Evolutionary conservation across 225 moss, liverwort and hornwort species (phyloP), one percentile per base, ranked within the genome.

Genomic region (Bryoerythrophyllum caledonicum): DNA sequence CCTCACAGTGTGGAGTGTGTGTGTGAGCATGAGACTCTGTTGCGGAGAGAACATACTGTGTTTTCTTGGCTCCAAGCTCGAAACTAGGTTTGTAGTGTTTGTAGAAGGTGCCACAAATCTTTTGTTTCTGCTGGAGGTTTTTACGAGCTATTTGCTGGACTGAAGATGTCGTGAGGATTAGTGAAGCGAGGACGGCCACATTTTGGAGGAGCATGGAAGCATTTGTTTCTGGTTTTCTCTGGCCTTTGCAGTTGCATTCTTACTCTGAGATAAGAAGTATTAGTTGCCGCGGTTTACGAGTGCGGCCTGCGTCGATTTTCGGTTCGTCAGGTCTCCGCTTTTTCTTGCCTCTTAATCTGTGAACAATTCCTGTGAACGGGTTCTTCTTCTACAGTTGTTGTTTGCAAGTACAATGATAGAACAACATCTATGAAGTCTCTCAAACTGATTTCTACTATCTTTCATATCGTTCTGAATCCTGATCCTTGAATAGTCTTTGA

Each of bases 331-430:
- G 44, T 77, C 67, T 65, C 46, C 23, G 30, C 43, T 27, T 32
- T 73, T 52, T 69, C 48, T 71, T 78, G 34, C 56, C 32, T 70
- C 30, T 49, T 20, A 62, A 25, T 80, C 8, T 51, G 41, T 52
- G 59, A 73, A 57, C 8, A 51, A 41, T 76, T 68, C 32, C 72
- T 72, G 34, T 68, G 58, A 17, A 67, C 65, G n/a, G 44, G 6
- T 63, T 67, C 34, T 30, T 72, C 74, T 66, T 44, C 24, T 28
- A 44, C 34, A 3, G 34, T 77, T 30, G 27, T 30, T 27, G 40
- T 48, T 57, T 32, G 34, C 28, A 55, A 78, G 66, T 71, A 62
- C 55, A 70, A 84, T 71, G 61, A 70, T 28, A 59, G 32, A 55
- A 61, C 14, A 68, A 19, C 66, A 55, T 62, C 54, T 17, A 17